phyloP scores from a whole-genome alignment of 805 yeast species.

The Pichia nakasei region DNA sequence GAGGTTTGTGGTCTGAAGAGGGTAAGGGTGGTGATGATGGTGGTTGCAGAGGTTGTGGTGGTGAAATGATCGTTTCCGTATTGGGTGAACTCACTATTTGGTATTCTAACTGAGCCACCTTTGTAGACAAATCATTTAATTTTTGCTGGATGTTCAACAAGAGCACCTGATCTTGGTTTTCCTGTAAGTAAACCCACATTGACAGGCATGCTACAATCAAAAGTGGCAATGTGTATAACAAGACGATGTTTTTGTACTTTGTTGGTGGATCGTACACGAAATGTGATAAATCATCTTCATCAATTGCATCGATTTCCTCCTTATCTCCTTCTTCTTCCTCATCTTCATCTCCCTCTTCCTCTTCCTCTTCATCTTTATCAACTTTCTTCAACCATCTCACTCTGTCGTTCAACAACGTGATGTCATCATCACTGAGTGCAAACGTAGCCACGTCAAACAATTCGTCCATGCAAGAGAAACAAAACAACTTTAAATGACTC shows the following conservation, averaged over 20 bases:
- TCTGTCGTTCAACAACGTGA: not conserved
- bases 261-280: not conserved
- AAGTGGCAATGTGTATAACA: not conserved
- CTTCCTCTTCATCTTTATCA: not conserved
- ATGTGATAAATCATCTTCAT: not conserved
- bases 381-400: not conserved
- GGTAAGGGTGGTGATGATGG: not conserved
- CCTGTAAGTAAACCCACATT: not conserved
- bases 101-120: not conserved
- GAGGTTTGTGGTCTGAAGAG: no score
- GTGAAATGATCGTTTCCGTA: no score
- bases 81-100: no score
- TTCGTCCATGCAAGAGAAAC: not conserved
- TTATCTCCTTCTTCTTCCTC: not conserved
- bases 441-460: not conserved
- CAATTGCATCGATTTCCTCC: not conserved
- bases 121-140: not conserved
- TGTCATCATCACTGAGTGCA: not conserved
- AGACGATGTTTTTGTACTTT: not conserved
- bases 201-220: not conserved
- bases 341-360: not conserved
- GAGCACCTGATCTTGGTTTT: no score
- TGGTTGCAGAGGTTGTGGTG: no score
- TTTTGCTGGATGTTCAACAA: not conserved
- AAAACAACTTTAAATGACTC: conserved; percentile 8